Evolutionary conservation across 768 basidiomycete species (phyloP).

Genomic region (Mycena galopus): DNA sequence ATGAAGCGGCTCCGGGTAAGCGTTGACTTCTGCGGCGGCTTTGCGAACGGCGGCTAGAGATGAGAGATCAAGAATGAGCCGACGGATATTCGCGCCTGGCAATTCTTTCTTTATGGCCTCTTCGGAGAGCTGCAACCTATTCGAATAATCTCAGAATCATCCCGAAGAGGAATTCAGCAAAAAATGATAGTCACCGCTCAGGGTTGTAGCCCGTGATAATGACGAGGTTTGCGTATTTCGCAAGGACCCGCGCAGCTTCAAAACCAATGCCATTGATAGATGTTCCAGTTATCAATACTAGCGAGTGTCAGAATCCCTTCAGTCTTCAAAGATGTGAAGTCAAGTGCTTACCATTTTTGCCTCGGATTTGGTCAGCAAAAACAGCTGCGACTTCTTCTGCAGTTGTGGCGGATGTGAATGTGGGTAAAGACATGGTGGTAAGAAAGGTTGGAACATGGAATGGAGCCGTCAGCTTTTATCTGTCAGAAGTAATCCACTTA

Average conservation of each 20-base stretch:
- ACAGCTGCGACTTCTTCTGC: not conserved
- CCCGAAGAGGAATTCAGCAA: not conserved
- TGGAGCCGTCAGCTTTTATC: too few relatives aligned
- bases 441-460: not conserved
- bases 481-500: too few relatives aligned
- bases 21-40: slow-evolving; percentile 18
- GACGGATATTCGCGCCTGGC: slow-evolving; percentile 2
- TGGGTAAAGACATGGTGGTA: not conserved
- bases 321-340: not conserved
- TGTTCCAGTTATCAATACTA: slow-evolving; percentile 13
- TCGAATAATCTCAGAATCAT: not conserved
- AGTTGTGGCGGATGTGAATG: not conserved
- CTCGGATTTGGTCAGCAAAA: slow-evolving; percentile 4
- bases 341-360: slow-evolving; percentile 4
- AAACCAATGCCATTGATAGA: slow-evolving; percentile 2
- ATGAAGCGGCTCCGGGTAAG: slow-evolving; percentile 16
- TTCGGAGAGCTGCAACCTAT: slow-evolving; percentile 6
- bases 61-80: slow-evolving; percentile 10
- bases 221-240: slow-evolving; percentile 6
- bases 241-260: slow-evolving; percentile 3
- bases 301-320: not conserved
- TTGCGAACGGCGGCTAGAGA: slow-evolving; percentile 19
- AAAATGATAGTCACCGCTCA: not conserved
- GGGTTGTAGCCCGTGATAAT: slow-evolving; percentile 11
- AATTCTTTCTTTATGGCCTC: slow-evolving; percentile 11